Evolutionary conservation across 2,329 filamentous ascomycete species (phyloP), one percentile per base, ranked within the genome.

Genomic region (Hypoxylon rubiginosum): DNA sequence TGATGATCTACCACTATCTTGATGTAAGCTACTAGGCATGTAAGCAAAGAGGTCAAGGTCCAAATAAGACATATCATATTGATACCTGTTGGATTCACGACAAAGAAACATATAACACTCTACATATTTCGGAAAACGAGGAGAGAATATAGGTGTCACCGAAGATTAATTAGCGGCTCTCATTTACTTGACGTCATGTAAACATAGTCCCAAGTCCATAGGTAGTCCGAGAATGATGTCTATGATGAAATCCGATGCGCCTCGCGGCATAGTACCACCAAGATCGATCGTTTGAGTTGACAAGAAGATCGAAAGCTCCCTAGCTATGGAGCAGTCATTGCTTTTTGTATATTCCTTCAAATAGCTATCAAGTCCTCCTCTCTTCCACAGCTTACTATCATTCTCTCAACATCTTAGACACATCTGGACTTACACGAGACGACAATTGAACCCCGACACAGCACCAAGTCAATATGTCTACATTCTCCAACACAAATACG

Each of bases 401-500:
- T n/a, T n/a, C n/a, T n/a, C n/a, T n/a, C n/a, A n/a, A n/a, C n/a
- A n/a, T n/a, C n/a, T 49, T 30, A 26, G 21, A 24, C n/a, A 36
- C 4, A 36, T 34, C 4, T 34, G 17, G 43, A 48, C 24, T 7
- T 30, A 48, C 11, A 46, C 21, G 24, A 48, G 24, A 30, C 21
- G 10, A 28, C n/a, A 13, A 28, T 24, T 24, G 36, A 26, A 28
- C 24, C 43, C 19, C 9, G 3, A 48, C 19, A n/a, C 13, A 48
- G 21, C 43, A 48, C 13, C 3, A 9, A 7, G 2, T 46, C 59
- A 81, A 67, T 81, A 89, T 73, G 81, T 81, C 70, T 73, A 78
- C 75, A 77, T 87, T 84, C 79, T 85, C 85, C 77, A 91, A 91
- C 78, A 79, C 89, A 41, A 79, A 84, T 68, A 88, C 88, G 45